Conservation (phyloP, 1,284 basidiomycete species). For the Testicularia cyperi region DNA sequence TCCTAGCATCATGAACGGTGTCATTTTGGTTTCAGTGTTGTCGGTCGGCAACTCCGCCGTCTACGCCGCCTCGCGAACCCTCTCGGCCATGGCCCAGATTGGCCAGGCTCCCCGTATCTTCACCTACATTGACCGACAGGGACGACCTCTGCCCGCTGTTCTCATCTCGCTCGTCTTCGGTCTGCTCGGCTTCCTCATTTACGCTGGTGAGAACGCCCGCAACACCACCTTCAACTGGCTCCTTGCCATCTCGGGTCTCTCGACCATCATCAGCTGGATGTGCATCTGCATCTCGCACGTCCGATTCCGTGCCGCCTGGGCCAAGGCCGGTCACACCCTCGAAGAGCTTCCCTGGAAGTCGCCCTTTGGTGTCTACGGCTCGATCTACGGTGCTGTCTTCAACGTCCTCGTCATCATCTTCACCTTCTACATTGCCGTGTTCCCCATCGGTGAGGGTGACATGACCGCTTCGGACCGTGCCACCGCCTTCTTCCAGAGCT, state of each 20-base stretch:
- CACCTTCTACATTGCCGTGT: conserved; percentile 40
- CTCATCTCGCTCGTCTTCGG: conserved; percentile 49
- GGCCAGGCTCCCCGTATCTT: conserved; percentile 63
- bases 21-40: conserved; percentile 61
- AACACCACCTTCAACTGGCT: conserved; percentile 62
- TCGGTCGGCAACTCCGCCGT: conserved; percentile 61
- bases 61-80: conserved; percentile 61
- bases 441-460: conserved; percentile 53
- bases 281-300: conserved; percentile 57
- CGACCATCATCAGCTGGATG: conserved; percentile 63
- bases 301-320: conserved; percentile 68
- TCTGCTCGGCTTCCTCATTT: conserved; percentile 56
- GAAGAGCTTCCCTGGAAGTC: conserved; percentile 65
- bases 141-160: conserved; percentile 63
- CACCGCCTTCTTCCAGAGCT: conserved; percentile 63
- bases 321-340: conserved; percentile 62
- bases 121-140: conserved; percentile 64
- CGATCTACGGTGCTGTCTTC: conserved; percentile 61
- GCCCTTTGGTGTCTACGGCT: conserved; percentile 63
- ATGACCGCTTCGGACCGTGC: conserved; percentile 52
- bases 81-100: conserved; percentile 55
- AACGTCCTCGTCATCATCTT: conserved; percentile 42
- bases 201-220: conserved; percentile 59
- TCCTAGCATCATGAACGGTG: conserved; percentile 63
- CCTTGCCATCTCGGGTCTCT: conserved; percentile 64